A percentile compares a stretch with the other conserved stretches of the same genome.
phyloP scores from a whole-genome alignment of 139 green algal species.

The Chlorella sp. region DNA sequence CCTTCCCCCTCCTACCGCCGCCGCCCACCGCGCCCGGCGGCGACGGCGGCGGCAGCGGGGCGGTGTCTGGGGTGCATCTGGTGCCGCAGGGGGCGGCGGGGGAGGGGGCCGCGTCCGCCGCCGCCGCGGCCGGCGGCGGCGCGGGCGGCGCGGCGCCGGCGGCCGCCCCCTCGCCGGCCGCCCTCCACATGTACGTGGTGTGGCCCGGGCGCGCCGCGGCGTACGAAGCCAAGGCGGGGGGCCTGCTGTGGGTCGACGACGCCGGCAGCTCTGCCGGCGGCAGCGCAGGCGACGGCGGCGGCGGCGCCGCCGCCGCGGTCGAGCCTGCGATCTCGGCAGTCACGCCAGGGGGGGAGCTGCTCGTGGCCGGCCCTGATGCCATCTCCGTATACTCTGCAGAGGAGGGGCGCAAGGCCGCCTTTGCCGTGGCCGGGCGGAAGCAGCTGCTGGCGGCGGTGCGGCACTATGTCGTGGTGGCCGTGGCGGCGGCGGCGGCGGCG shows the following conservation, averaged over 20 bases:
- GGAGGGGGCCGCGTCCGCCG: background rate
- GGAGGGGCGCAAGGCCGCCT: constrained; percentile 20
- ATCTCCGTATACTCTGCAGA: constrained; percentile 77
- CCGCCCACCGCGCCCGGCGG: background rate
- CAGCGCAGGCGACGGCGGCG: background rate
- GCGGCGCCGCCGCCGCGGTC: too few species aligned
- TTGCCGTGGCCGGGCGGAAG: constrained; percentile 46
- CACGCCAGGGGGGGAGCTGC: constrained; percentile 41
- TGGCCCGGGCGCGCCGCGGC: constrained; percentile 29
- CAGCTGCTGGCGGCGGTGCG: constrained; percentile 47
- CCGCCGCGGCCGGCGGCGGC: background rate
- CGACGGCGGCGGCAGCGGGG: background rate
- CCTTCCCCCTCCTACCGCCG: background rate
- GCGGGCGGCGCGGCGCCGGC: background rate
- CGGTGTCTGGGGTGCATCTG: background rate
- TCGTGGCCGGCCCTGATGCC: constrained; percentile 66
- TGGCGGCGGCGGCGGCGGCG: background rate
- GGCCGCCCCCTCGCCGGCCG: background rate
- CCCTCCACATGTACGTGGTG: constrained; percentile 65
- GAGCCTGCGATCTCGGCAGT: background rate
- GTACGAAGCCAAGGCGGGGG: constrained; percentile 16
- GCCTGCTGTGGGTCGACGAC: background rate
- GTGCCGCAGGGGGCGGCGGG: background rate
- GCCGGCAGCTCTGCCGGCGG: too few species aligned
- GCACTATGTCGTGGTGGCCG: constrained; percentile 65